A percentile compares a stretch with the other conserved stretches of the same genome.
Conservation (phyloP, 768 basidiomycete genomes). For the Naematelia encephala region DNA sequence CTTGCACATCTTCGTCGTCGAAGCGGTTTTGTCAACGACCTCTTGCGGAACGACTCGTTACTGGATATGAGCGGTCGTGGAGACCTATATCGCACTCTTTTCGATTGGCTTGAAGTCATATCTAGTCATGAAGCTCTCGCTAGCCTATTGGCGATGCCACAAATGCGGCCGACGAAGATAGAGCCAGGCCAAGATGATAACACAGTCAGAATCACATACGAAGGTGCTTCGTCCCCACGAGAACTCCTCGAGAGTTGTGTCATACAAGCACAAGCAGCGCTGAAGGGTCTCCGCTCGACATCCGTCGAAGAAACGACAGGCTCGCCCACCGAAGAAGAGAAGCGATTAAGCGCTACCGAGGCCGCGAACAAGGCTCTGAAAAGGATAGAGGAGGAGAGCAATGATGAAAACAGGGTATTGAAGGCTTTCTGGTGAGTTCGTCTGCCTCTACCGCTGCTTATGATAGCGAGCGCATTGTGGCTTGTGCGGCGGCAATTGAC, state of each 20-base stretch:
- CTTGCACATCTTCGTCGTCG: conserved; percentile 85
- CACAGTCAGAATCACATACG: conserved; percentile 63
- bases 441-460: neutral
- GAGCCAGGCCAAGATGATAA: conserved; percentile 3
- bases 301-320: neutral
- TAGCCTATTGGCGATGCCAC: conserved; percentile 93
- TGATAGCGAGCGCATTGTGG: conserved; percentile 65
- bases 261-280: conserved; percentile 86
- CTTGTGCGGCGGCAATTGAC: conserved; percentile 80
- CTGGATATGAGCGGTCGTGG: conserved; percentile 89
- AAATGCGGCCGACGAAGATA: conserved; percentile 54
- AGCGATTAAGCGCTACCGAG: conserved; percentile 62
- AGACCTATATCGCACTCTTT: conserved; percentile 78
- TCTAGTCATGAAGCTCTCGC: conserved; percentile 89
- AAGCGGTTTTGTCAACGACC: conserved; percentile 81
- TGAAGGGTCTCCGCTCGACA: conserved; percentile 68
- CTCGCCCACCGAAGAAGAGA: conserved; percentile 64
- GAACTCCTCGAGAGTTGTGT: conserved; percentile 87
- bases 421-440: conserved; percentile 65
- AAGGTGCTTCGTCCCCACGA: conserved; percentile 84
- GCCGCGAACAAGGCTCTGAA: conserved; percentile 56
- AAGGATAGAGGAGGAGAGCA: conserved; percentile 60
- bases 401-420: conserved; percentile 75
- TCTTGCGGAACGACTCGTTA: conserved; percentile 86
- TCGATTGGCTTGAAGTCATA: conserved; percentile 91